Base-by-base conservation (phyloP, 164 flowering plant genomes). In the Vitis rupestris region DNA sequence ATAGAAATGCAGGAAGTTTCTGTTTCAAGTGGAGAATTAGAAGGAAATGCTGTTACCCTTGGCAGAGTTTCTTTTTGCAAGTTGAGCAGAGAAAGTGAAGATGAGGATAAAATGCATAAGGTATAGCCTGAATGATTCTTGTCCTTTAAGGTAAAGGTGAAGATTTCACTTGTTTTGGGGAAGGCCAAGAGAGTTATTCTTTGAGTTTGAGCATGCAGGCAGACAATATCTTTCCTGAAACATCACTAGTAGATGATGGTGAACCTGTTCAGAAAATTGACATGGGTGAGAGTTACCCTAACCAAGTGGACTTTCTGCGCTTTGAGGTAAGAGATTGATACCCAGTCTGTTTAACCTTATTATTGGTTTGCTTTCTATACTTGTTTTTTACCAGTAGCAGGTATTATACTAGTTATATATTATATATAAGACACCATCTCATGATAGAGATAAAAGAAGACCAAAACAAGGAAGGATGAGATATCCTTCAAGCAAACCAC, bases 251-350 rank as follows among this genome's bases (percentile, higher is more conserved):
- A 68, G 67, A 68, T 76, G 61, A 30, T 50, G 63, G 1, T 57
- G 70, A 9, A 53, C 63, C 61, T 59, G 66, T n/a, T 62, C 78
- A 70, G 29, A 65, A 15, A 63, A 50, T 23, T 61, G 84, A 77
- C 75, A 57, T 70, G 44, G 76, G 67, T 64, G 69, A 50, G 31
- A 53, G 60, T 50, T 63, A 49, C 71, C 60, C 72, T 11, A 68
- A 75, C 31, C 79, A 70, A 51, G 53, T 74, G 57, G 74, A 61
- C 63, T 72, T 74, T 64, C 74, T 88, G 58, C 83, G 88, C n/a
- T 85, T 85, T 78, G 87, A 87, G 91, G 91, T 87, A 66, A 63
- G 59, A 31, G 0, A 30, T 64, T 30, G 37, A 17, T 51, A 50
- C 37, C 6, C 5, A 29, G 37, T 31, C 14, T 67, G 37, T 44